Evolutionary conservation across 768 basidiomycete species (phyloP).

Genomic region (Tulasnella sp.): DNA sequence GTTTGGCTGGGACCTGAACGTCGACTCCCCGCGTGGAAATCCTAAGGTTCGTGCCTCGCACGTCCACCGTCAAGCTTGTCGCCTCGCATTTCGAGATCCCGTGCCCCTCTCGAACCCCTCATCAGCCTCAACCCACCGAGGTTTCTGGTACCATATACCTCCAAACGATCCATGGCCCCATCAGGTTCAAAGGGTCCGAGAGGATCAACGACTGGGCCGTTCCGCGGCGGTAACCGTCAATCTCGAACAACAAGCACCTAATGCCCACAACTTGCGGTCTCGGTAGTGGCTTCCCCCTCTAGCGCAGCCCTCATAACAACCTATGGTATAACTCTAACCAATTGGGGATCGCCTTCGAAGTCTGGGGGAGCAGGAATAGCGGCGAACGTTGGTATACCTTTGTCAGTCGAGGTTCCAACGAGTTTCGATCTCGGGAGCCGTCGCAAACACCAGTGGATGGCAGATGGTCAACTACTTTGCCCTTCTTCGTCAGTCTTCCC

Average conservation of each 20-base stretch:
- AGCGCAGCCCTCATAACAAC: constrained; percentile 30
- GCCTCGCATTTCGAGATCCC: neutral
- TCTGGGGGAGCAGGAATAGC: neutral
- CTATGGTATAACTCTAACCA: neutral
- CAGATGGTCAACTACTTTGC: constrained; percentile 33
- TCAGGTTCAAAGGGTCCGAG: constrained; percentile 15
- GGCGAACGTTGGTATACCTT: neutral
- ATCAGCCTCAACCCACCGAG: neutral
- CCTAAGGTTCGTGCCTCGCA: neutral
- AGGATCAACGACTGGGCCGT: constrained; percentile 19
- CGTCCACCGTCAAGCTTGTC: neutral
- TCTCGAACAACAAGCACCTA: constrained; percentile 30
- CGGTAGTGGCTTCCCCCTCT: constrained; percentile 34
- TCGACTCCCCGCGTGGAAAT: neutral
- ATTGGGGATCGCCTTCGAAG: constrained; percentile 25
- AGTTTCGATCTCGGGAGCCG: constrained; percentile 8
- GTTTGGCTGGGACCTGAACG: neutral
- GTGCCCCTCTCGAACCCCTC: neutral
- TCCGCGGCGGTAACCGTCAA: neutral
- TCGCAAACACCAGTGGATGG: constrained; percentile 12
- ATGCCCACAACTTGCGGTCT: no score
- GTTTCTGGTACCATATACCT: neutral
- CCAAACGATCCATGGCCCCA: neutral
- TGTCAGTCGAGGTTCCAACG: constrained; percentile 9
- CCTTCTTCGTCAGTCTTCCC: constrained; percentile 34